Evolutionary conservation across 2,329 filamentous ascomycete species (phyloP), one percentile per base, ranked within the genome.

Genomic region (Nannizziopsis arthrosporioides): DNA sequence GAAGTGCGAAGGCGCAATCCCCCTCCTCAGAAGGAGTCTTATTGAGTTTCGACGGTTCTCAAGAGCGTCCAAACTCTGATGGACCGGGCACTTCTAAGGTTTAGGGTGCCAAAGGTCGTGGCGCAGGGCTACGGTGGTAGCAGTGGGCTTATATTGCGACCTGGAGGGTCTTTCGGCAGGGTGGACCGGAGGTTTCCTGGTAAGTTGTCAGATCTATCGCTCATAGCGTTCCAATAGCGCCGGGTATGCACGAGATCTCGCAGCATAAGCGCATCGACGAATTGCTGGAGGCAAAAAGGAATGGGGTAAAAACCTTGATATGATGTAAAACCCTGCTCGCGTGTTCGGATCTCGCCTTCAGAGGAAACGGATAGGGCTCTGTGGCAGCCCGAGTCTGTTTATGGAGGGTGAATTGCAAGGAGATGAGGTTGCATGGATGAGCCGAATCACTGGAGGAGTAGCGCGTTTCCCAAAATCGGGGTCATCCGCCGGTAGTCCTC

Each of bases 31-130:
- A 51, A 47, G 18, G 34, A 41, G 15, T 39, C 15, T n/a, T 47
- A 49, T 53, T 53, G 51, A 44, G 51, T 49, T 53, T 53, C 47
- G 50, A 49, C 51, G 51, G 51, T 44, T 46, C 34, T 47, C 36
- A 7, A 27, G 44, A 44, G 37, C 32, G 43, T 39, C 41, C 44
- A 49, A 51, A 45, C 44, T 48, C 43, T 51, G 47, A 50, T 37
- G 30, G 11, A 42, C 40, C 27, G 34, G 38, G 39, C 34, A 40
- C 44, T 39, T 40, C 49, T 44, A 42, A 49, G 49, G 34, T 45
- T 45, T 45, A 42, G 38, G 42, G 42, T 46, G 46, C 50, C 46
- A 48, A 27, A 48, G 46, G 43, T 30, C 17, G 30, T 17, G n/a
- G 46, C 22, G 38, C 22, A 27, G 22, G 22, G 22, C 22, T 27